These are phyloP conservation scores for Solanum chiquidenum DNA, from an alignment of 257 asterid genomes.

Conservation along the genomic window DNA sequence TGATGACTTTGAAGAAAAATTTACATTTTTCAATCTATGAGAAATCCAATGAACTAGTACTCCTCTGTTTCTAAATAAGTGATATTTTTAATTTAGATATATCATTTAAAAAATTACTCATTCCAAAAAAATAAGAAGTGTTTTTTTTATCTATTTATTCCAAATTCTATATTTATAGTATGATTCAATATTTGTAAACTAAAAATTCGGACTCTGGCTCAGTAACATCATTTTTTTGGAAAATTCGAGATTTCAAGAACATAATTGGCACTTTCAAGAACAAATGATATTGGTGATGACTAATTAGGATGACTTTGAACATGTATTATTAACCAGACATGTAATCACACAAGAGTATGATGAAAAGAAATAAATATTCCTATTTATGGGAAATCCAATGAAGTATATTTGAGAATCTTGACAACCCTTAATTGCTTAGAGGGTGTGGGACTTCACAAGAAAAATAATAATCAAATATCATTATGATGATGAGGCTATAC, in stretches of 20 bases:
- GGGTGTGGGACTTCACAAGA: neutral
- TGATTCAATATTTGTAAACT: neutral
- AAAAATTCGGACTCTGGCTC: neutral
- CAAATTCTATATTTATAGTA: neutral
- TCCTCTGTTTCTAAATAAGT: too few relatives aligned
- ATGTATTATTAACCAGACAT: neutral
- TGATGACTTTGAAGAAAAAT: neutral
- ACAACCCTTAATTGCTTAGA: neutral
- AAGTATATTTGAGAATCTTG: neutral
- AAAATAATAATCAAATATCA: neutral
- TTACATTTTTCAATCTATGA: neutral
- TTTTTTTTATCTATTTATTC: too few relatives aligned
- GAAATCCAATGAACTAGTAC: neutral
- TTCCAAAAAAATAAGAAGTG: too few relatives aligned
- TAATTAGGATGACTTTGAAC: neutral
- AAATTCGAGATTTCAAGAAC: neutral
- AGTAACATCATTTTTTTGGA: neutral
- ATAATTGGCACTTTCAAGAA: neutral
- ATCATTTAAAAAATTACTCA: too few relatives aligned
- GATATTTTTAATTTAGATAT: neutral
- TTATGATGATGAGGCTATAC: constrained; percentile 10
- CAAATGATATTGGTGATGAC: neutral
- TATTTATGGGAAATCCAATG: neutral
- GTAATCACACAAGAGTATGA: neutral
- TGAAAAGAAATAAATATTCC: neutral